These are phyloP conservation scores for Narthecium ossifragum DNA, from an alignment of 106 monocot species.

Conservation along the genomic window DNA sequence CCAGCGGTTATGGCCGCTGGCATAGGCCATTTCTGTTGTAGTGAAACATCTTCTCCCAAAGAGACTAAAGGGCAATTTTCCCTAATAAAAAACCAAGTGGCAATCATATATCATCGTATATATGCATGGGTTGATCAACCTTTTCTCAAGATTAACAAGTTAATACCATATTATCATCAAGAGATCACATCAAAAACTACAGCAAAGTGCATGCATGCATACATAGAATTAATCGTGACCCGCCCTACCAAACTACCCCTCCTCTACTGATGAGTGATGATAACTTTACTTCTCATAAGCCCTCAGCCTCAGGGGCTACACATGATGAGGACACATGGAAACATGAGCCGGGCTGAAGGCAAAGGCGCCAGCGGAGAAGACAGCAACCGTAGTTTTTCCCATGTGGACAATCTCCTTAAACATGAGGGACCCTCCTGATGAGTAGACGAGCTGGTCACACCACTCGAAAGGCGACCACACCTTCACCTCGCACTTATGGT, in stretches of 20 bases:
- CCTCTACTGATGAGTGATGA: too few relatives aligned
- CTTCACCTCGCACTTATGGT: constrained; percentile 11
- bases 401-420: constrained; percentile 8
- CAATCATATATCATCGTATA: too few relatives aligned
- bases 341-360: constrained; percentile 5
- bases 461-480: constrained; percentile 8
- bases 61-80: too few relatives aligned
- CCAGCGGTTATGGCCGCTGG: too few relatives aligned
- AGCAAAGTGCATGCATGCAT: not conserved
- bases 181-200: not conserved
- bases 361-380: constrained; percentile 20
- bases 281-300: not conserved
- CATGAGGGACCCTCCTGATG: not conserved
- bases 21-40: too few relatives aligned
- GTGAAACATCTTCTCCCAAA: too few relatives aligned
- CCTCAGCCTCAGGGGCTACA: not conserved
- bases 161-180: too few relatives aligned
- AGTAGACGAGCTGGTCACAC: constrained; percentile 18
- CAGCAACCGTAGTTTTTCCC: not conserved
- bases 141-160: too few relatives aligned
- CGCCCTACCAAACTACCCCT: too few relatives aligned
- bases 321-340: not conserved
- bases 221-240: too few relatives aligned
- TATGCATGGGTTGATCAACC: too few relatives aligned
- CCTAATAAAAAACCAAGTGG: too few relatives aligned